Conservation (phyloP, 2,329 filamentous ascomycete species). For the Colletotrichum graminicola region DNA sequence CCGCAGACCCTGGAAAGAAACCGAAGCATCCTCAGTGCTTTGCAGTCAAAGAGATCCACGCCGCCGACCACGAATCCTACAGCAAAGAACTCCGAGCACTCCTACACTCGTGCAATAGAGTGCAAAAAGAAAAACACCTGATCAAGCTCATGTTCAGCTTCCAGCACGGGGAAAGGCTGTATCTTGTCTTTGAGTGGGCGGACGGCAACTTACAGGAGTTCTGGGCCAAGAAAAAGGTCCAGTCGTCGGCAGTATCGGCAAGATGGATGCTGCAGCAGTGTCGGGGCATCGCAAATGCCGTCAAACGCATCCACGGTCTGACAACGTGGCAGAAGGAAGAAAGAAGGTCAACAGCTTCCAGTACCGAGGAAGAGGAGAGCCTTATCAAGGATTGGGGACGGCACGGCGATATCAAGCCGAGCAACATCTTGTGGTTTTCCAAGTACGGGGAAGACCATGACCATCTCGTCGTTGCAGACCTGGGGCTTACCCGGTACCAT, state of each 20-base stretch:
- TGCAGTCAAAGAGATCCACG: constrained; percentile 32
- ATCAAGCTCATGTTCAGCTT: constrained; percentile 40
- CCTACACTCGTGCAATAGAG: constrained; percentile 1
- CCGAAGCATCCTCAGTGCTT: background rate
- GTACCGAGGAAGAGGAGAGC: background rate
- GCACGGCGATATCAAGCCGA: constrained; percentile 36
- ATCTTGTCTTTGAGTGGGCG: constrained; percentile 43
- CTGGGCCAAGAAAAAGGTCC: constrained; percentile 5
- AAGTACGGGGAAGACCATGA: constrained; percentile 12
- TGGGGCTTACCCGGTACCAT: constrained; percentile 29
- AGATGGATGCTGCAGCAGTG: constrained; percentile 29
- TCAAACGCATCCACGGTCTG: constrained; percentile 27
- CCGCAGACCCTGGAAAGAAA: background rate
- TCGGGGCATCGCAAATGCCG: constrained; percentile 19
- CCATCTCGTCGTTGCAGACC: constrained; percentile 23
- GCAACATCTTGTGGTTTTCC: constrained; percentile 30
- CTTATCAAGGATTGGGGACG: constrained; percentile 21
- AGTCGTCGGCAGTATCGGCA: background rate
- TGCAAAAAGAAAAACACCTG: constrained; percentile 28
- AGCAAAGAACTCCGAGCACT: constrained; percentile 23
- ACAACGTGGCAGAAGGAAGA: constrained; percentile 13
- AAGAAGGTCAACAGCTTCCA: background rate
- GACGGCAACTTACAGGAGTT: constrained; percentile 40
- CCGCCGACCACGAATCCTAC: constrained; percentile 7
- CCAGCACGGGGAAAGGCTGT: constrained; percentile 24